Base-by-base conservation (phyloP, 2,329 filamentous ascomycete species). In the Rhynchosporium secalis region DNA sequence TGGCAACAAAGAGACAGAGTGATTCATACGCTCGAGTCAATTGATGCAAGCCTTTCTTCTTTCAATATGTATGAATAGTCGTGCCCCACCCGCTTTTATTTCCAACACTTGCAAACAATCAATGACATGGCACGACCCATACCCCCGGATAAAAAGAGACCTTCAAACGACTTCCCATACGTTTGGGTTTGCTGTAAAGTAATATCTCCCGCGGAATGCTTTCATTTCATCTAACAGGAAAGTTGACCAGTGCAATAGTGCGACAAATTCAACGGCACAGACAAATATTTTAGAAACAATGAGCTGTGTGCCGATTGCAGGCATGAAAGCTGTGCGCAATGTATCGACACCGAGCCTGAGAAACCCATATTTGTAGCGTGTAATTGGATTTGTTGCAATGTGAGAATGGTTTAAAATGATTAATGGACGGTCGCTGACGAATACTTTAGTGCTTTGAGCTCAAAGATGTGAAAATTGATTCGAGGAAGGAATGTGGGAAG, bases 111-210 rank as follows among this genome's bases (percentile, higher is more conserved):
- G 4, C 5, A 46, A 20, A 4, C 5, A 26, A 26, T 8, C 7
- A 6, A 20, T 8, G 7, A 46, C 10, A 46, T 46, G 43, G 43
- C 43, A 26, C 13, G 20, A 46, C 15, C 15, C 20, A n/a, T 20
- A 26, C 43, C n/a, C 5, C 4, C 6, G 5, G 4, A n/a, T n/a
- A 28, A 26, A 8, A 29, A 54, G 36, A 54, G 26, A 54, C 41
- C 51, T 26, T 54, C 36, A 28, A 20, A 54, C 51, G 51, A 54
- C 20, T 54, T 41, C 20, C n/a, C 36, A 8, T 54, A 54, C 10
- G 33, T 54, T 15, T 54, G 51, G 51, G 51, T 54, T 2, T 54
- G 51, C 33, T 54, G 51, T 10, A 54, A 54, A 15, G 51, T 54
- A 54, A 38, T 31, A 31, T 3, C 4, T 7, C 8, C 7, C 38